A percentile compares a stretch with the other conserved stretches of the same genome.
These are phyloP conservation scores for Larix sibirica DNA, from an alignment of 83 land plant genomes.

Conservation along the genomic window DNA sequence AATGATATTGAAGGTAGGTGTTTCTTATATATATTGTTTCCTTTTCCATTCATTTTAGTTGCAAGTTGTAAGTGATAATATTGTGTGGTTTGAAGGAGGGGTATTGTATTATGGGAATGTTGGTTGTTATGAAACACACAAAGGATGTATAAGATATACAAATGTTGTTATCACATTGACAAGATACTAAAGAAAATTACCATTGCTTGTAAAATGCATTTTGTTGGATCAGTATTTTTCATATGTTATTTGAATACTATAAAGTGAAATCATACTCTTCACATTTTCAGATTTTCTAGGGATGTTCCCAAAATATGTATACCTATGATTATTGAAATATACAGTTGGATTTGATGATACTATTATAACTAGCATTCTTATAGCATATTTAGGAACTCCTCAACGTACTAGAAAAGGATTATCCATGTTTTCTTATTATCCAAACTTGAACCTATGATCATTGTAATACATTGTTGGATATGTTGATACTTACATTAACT, in stretches of 20 bases:
- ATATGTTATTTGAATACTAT: background rate
- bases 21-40: background rate
- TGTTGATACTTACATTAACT: no score
- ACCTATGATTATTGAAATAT: no score
- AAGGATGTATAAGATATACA: conserved; percentile 17
- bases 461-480: no score
- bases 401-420: background rate
- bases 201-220: no score
- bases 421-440: background rate
- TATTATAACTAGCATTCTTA: background rate
- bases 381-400: background rate
- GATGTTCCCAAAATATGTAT: no score
- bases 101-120: conserved; percentile 19
- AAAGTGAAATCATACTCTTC: background rate
- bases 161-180: no score
- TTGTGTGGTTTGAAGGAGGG: background rate
- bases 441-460: no score
- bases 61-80: background rate
- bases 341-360: no score
- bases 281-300: no score
- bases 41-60: background rate
- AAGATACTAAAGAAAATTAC: no score
- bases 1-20: conserved; percentile 66
- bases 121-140: conserved; percentile 17
- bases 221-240: background rate